A percentile compares a stretch with the other conserved stretches of the same genome.
Evolutionary conservation across 176 grass and related monocot genomes (phyloP).

Genomic region (Leersia perrieri): DNA sequence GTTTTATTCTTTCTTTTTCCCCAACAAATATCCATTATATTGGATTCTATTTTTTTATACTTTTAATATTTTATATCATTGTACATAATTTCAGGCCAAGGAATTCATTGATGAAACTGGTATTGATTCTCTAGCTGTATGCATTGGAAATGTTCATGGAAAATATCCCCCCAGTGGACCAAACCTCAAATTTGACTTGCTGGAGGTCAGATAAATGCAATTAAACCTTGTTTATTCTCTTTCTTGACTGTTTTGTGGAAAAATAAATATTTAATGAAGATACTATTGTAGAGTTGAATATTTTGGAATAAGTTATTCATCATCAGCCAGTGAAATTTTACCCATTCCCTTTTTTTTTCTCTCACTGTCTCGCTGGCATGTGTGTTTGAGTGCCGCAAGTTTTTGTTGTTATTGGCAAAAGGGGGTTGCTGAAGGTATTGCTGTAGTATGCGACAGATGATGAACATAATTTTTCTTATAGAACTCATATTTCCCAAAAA

Average conservation of each 20-base stretch:
- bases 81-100: slow-evolving; percentile 59
- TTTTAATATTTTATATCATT: slow-evolving; percentile 14
- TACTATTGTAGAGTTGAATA: not conserved
- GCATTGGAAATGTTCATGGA: slow-evolving; percentile 95
- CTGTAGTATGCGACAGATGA: not conserved
- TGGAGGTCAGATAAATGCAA: slow-evolving; percentile 65
- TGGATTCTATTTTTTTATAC: slow-evolving; percentile 22
- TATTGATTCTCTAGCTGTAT: slow-evolving; percentile 86
- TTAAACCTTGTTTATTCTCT: not conserved
- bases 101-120: slow-evolving; percentile 83
- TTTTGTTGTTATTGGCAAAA: not conserved
- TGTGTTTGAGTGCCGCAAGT: not conserved
- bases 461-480: not conserved
- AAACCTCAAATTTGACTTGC: slow-evolving; percentile 74
- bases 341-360: not conserved
- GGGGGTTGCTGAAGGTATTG: not conserved
- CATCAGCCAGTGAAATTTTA: not conserved
- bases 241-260: not conserved
- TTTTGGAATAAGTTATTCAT: not conserved
- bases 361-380: not conserved
- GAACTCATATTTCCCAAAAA: not conserved
- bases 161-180: slow-evolving; percentile 80
- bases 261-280: not conserved
- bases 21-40: slow-evolving; percentile 7
- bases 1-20: slow-evolving; percentile 46